These are phyloP conservation scores for Posidonia oceanica DNA, from an alignment of 116 monocot species.

Conservation along the genomic window DNA sequence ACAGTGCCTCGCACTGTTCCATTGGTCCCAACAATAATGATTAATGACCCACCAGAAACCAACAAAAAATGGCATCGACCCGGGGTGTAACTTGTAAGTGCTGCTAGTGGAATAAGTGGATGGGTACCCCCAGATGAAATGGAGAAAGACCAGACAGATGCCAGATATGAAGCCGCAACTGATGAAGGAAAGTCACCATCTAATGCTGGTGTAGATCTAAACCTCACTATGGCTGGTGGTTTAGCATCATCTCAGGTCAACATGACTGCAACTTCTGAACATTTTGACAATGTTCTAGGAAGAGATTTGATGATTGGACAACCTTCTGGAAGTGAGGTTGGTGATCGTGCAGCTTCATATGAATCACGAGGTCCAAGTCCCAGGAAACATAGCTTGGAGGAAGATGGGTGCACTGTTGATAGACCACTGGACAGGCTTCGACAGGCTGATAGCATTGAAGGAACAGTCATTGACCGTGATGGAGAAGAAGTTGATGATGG, in stretches of 20 bases:
- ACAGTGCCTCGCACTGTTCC: constrained; percentile 43
- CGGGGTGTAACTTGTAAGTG: constrained; percentile 77
- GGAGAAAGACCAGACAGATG: constrained; percentile 49
- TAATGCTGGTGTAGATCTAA: constrained; percentile 78
- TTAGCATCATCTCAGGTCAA: constrained; percentile 48
- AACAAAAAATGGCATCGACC: constrained; percentile 45
- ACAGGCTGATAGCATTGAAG: constrained; percentile 87
- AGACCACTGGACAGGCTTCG: constrained; percentile 64
- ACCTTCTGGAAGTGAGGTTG: constrained; percentile 96
- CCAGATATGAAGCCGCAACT: constrained; percentile 49
- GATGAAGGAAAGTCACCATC: constrained; percentile 56
- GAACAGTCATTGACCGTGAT: constrained; percentile 80
- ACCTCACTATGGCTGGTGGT: constrained; percentile 73
- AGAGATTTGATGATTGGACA: constrained; percentile 91
- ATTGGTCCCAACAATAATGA: constrained; percentile 36
- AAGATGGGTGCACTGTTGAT: constrained; percentile 94
- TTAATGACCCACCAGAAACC: constrained; percentile 28
- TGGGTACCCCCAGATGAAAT: constrained; percentile 41
- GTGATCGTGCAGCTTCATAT: constrained; percentile 93
- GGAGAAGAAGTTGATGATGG: constrained; percentile 82
- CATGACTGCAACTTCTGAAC: constrained; percentile 31
- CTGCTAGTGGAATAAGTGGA: constrained; percentile 81
- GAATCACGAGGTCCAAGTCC: constrained; percentile 95
- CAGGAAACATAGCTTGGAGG: constrained; percentile 71
- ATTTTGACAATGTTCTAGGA: constrained; percentile 55